Base-by-base conservation (phyloP, 495 filamentous ascomycete genomes). In the Poronia punctata region DNA sequence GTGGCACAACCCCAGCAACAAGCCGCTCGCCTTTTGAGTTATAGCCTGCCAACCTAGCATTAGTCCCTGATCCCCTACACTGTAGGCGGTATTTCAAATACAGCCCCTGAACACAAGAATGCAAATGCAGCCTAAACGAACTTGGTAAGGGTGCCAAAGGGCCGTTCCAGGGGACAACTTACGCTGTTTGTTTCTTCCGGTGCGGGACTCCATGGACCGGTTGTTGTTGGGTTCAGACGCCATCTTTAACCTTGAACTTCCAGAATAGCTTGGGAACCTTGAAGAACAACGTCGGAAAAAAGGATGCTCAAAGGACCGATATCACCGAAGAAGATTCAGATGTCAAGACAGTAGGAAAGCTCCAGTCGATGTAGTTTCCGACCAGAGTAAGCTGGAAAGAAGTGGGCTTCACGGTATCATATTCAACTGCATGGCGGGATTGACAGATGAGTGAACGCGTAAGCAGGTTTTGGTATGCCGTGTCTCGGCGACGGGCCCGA, bases 1-100 rank as follows among this genome's bases (percentile, higher is more conserved):
- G 55, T 38, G 93, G 88, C 21, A 98, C 93, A 25, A 97, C 81
- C 43, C 92, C 92, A 29, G 92, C 89, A 44, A 98, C 93, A 34
- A 98, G 82, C 40, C 92, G 82, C 68, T 96, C 88, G 66, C 93
- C 93, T 58, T 86, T 82, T 30, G 84, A 57, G 57, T 86, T 87
- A 64, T 96, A 98, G 49, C 92, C 93, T 95, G 57, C 50, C 59
- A 38, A 52, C 43, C 29, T 51, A 57, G 42, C 42, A 64, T 70
- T 60, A 71, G 66, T 60, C 45, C 46, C n/a, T n/a, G n/a, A n/a
- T n/a, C n/a, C 55, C 53, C 52, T 46, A 52, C 48, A 50, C 41
- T 46, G 50, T 49, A 57, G 48, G 50, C 55, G 48, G 39, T 43
- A 42, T 38, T 40, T 27, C 23, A 25, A n/a, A n/a, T n/a, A n/a